These are phyloP conservation scores for Golovinomyces cichoracearum DNA, from an alignment of 2,329 filamentous ascomycete species.

Conservation along the genomic window DNA sequence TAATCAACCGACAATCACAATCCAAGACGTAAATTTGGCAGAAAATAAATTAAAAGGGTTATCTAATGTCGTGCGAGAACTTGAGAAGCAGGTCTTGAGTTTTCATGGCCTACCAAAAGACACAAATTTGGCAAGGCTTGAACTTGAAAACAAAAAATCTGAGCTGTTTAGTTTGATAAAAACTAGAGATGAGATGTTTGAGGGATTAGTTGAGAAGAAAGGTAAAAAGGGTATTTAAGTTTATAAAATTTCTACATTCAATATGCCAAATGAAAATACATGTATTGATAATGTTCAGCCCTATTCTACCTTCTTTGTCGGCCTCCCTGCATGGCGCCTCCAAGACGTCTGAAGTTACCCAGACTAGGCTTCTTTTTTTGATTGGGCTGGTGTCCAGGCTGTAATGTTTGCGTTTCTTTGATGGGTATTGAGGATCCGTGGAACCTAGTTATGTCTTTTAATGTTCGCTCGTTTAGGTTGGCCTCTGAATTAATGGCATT, in stretches of 20 bases:
- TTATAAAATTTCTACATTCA: constrained; percentile 8
- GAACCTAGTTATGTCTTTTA: constrained; percentile 15
- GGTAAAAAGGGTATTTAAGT: constrained; percentile 20
- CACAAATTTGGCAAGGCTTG: constrained; percentile 36
- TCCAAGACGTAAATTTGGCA: constrained; percentile 31
- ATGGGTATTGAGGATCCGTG: constrained; percentile 20
- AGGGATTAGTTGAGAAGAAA: constrained; percentile 38
- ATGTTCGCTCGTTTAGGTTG: constrained; percentile 16
- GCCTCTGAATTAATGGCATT: constrained; percentile 4
- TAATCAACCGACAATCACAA: constrained; percentile 16
- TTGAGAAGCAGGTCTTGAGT: constrained; percentile 35
- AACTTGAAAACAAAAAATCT: constrained; percentile 39
- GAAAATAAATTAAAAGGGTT: constrained; percentile 33
- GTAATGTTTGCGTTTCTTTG: constrained; percentile 22
- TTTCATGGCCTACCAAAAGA: constrained; percentile 54
- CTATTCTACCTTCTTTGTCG: constrained; percentile 21
- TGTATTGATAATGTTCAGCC: background rate
- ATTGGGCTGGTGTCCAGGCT: constrained; percentile 17
- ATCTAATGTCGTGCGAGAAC: constrained; percentile 27
- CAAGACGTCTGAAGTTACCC: constrained; percentile 42
- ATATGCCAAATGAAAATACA: background rate
- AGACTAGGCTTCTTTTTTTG: constrained; percentile 36
- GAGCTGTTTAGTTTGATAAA: constrained; percentile 35
- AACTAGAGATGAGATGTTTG: constrained; percentile 48
- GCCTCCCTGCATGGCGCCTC: constrained; percentile 37